Evolutionary conservation across 495 filamentous ascomycete genomes (phyloP).

Genomic region (Neurospora cerealis): DNA sequence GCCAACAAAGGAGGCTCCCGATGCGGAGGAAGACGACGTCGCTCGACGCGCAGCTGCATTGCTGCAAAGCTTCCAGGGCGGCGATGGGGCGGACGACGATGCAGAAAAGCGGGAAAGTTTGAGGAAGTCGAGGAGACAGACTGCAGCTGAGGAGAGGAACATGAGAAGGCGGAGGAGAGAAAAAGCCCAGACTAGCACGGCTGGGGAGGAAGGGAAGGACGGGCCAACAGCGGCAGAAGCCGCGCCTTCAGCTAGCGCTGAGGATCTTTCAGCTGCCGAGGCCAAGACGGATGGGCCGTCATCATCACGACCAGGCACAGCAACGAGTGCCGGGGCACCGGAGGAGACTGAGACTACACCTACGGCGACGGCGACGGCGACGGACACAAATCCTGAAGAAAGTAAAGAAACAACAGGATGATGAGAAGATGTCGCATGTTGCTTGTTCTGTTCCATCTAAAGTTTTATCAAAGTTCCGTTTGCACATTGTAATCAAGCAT

Average conservation of each 20-base stretch:
- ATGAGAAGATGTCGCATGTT: background rate
- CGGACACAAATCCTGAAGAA: background rate
- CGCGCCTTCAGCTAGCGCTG: background rate
- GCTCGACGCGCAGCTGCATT: slow-evolving; percentile 75
- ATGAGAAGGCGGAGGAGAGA: slow-evolving; percentile 43
- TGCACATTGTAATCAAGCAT: background rate
- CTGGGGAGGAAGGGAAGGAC: slow-evolving; percentile 11
- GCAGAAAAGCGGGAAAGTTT: slow-evolving; percentile 47
- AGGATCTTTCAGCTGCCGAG: slow-evolving; percentile 3
- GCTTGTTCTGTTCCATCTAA: background rate
- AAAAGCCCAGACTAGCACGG: slow-evolving; percentile 35
- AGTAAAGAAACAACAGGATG: background rate
- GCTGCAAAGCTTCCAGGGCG: slow-evolving; percentile 65
- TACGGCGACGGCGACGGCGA: slow-evolving; percentile 5
- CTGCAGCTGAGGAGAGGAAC: slow-evolving; percentile 58
- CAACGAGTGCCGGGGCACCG: background rate
- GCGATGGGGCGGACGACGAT: slow-evolving; percentile 47
- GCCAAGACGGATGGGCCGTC: background rate
- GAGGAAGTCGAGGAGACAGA: slow-evolving; percentile 52
- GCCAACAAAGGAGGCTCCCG: slow-evolving; percentile 26
- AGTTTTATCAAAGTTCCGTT: background rate
- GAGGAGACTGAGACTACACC: slow-evolving; percentile 9
- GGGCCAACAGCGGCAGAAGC: background rate
- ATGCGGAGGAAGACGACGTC: slow-evolving; percentile 58
- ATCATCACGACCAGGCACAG: background rate